Conservation (phyloP, 1,284 basidiomycete genomes). For the Microbotryum violaceum region DNA sequence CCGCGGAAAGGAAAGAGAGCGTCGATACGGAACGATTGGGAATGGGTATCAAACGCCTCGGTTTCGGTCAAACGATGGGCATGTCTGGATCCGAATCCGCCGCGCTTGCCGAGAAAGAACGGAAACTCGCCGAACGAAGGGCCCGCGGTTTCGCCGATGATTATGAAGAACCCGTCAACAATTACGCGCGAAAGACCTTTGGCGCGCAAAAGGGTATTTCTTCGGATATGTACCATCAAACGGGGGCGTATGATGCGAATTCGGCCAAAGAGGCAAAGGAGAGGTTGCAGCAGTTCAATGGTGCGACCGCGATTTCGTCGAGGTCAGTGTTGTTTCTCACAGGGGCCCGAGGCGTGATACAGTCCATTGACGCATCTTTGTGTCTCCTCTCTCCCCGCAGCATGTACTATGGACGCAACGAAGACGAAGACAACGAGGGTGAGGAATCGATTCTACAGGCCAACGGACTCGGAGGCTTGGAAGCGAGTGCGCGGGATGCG, state of each 20-base stretch:
- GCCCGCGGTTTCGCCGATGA: constrained; percentile 32
- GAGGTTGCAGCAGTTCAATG: constrained; percentile 76
- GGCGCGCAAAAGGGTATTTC: constrained; percentile 89
- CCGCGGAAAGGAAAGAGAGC: constrained; percentile 41
- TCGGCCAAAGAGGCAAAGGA: constrained; percentile 67
- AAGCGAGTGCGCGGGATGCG: constrained; percentile 71
- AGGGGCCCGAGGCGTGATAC: too few species aligned
- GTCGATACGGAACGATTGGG: constrained; percentile 52
- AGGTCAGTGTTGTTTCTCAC: constrained; percentile 43
- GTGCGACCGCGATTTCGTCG: constrained; percentile 88
- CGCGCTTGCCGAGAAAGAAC: constrained; percentile 28
- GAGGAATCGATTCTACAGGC: constrained; percentile 42
- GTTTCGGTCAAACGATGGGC: constrained; percentile 63
- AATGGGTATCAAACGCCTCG: constrained; percentile 75
- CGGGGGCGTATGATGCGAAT: constrained; percentile 75
- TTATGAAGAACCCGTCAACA: constrained; percentile 13
- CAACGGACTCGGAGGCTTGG: constrained; percentile 51
- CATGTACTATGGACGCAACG: constrained; percentile 88
- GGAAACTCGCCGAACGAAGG: constrained; percentile 28
- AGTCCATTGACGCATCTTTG: constrained; percentile 1
- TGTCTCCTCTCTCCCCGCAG: background rate
- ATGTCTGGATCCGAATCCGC: constrained; percentile 35
- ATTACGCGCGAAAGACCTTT: constrained; percentile 80
- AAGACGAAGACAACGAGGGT: constrained; percentile 59
- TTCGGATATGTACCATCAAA: constrained; percentile 94